Evolutionary conservation across 768 basidiomycete genomes (phyloP), one percentile per base, ranked within the genome.

Genomic region (Mycena rosella): DNA sequence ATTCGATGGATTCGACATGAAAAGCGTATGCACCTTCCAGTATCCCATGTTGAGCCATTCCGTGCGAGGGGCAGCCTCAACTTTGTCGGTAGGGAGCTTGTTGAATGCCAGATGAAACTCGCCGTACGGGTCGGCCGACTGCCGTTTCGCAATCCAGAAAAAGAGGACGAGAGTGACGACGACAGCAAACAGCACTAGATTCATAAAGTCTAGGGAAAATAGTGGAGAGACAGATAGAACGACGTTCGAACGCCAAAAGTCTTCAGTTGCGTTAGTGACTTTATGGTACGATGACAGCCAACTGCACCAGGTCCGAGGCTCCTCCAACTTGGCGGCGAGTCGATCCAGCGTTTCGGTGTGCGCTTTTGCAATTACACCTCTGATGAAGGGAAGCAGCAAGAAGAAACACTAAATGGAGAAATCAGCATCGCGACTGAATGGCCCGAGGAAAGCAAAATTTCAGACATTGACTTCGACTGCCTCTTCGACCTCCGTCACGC

Each of bases 21-120:
- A 36, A 58, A 14, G n/a, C 27, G 34, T 32, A 26, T 20, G 6
- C 52, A 88, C 90, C 84, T 85, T 85, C 90, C 89, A 91, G 67
- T 82, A 89, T 5, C 90, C 90, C 87, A 91, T 88, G 76, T 91
- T 91, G 36, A 91, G 76, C 91, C 90, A 91, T 76, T 91, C 89
- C 1, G 89, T 90, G 20, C 69, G 55, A 14, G 74, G 70, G 26
- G 82, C 81, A 17, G 51, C 30, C 17, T 27, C 51, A 38, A 14
- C n/a, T 17, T 77, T 78, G 24, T 85, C 78, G 27, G n/a, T 32
- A 17, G 58, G 53, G 24, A 78, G 60, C 63, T 75, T 77, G 74
- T 91, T 90, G 60, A 90, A 77, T 1, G 79, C 67, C 17, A 88
- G 77, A 73, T 91, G 89, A 67, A 88, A 90, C 3, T 87, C 74